These are phyloP conservation scores for Globisporangium radiosum DNA, from an alignment of 352 stramenopile species.

Conservation along the genomic window DNA sequence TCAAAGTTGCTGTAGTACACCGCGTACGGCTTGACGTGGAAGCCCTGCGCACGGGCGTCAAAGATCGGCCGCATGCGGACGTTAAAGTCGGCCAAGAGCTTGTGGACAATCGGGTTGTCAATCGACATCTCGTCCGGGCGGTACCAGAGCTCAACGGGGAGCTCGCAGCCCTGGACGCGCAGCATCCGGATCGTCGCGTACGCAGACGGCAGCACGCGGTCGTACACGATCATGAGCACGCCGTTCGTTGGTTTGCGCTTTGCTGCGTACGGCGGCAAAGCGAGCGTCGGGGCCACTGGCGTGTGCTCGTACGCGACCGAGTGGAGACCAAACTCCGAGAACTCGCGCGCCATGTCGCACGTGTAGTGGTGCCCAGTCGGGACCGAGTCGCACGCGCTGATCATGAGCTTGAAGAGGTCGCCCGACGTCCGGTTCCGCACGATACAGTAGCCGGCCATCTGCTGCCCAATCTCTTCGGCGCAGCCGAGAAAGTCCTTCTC, in stretches of 20 bases:
- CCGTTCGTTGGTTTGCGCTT: constrained; percentile 58
- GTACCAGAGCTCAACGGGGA: constrained; percentile 85
- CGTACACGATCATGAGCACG: constrained; percentile 83
- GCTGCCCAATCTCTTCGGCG: constrained; percentile 49
- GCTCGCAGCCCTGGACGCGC: constrained; percentile 61
- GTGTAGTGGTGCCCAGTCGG: constrained; percentile 63
- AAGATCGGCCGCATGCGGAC: constrained; percentile 79
- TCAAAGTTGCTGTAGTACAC: constrained; percentile 86
- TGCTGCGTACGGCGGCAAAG: constrained; percentile 31
- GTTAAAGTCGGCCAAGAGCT: constrained; percentile 58
- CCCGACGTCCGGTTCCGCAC: constrained; percentile 78
- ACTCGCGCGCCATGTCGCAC: constrained; percentile 75
- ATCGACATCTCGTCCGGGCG: constrained; percentile 81
- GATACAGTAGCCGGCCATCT: constrained; percentile 82
- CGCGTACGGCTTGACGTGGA: constrained; percentile 80
- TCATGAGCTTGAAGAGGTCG: constrained; percentile 77
- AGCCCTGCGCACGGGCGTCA: constrained; percentile 62
- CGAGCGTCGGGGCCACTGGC: constrained; percentile 64
- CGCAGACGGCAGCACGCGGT: constrained; percentile 66
- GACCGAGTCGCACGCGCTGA: constrained; percentile 68
- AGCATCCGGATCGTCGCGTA: constrained; percentile 79
- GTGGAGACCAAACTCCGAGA: constrained; percentile 76
- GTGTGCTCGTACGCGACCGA: constrained; percentile 63
- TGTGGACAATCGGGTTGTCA: constrained; percentile 71
- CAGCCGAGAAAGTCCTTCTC: constrained; percentile 75